A percentile compares a stretch with the other conserved stretches of the same genome.
Conservation (phyloP, 257 asterid species). For the Petunia axillaris region DNA sequence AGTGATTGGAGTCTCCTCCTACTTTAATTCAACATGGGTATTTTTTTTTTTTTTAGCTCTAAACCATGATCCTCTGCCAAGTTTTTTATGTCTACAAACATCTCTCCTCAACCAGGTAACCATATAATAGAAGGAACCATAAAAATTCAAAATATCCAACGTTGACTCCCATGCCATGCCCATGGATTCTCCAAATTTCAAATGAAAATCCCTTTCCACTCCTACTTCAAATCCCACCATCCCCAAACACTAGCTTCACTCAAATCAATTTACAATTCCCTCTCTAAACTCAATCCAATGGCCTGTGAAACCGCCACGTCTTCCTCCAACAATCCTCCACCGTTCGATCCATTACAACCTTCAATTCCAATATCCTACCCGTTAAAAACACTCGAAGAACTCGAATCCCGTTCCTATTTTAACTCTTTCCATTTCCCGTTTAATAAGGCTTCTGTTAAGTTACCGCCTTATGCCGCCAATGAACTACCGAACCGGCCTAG, state of each 20-base stretch:
- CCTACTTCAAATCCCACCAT: conserved; percentile 53
- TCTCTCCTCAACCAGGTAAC: no score
- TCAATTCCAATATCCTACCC: conserved; percentile 80
- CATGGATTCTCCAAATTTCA: conserved; percentile 22
- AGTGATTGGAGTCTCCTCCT: no score
- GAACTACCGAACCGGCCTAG: conserved; percentile 62
- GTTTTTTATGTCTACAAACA: no score
- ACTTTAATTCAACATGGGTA: no score
- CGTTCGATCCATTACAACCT: conserved; percentile 67
- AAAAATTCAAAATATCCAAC: no score
- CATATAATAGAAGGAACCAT: no score
- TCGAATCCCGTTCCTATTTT: conserved; percentile 75
- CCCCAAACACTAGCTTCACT: conserved; percentile 49
- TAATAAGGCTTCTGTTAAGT: conserved; percentile 55
- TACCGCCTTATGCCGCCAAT: conserved; percentile 34
- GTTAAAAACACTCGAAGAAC: conserved; percentile 72
- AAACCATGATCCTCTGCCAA: no score
- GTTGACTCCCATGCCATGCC: neutral
- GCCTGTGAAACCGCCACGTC: neutral
- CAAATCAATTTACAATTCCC: conserved; percentile 41
- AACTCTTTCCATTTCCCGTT: conserved; percentile 81
- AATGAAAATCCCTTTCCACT: conserved; percentile 37
- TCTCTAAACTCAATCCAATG: conserved; percentile 31
- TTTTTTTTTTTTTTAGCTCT: no score
- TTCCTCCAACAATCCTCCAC: conserved; percentile 48